Evolutionary conservation across 2,329 filamentous ascomycete species (phyloP).

Genomic region (Diaporthe ampelina): DNA sequence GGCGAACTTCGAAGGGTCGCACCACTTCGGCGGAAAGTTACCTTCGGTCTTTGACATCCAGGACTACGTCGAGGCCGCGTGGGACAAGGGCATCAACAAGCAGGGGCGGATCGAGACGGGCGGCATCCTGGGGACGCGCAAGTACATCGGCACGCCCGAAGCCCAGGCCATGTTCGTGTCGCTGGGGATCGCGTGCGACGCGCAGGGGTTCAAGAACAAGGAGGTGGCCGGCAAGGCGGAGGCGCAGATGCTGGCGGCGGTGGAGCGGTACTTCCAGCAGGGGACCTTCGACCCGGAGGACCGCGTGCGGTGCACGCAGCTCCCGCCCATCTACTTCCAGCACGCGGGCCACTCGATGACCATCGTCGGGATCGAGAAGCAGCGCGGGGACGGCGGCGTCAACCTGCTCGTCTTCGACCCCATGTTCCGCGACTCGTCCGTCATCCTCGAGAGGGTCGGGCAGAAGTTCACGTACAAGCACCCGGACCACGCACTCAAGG

Average conservation of each 20-base stretch:
- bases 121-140: slow-evolving; percentile 87
- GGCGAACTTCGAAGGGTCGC: slow-evolving; percentile 66
- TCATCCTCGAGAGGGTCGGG: slow-evolving; percentile 71
- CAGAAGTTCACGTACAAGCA: slow-evolving; percentile 59
- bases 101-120: slow-evolving; percentile 85
- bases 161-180: slow-evolving; percentile 83
- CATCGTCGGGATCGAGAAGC: slow-evolving; percentile 86
- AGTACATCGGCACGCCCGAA: slow-evolving; percentile 96
- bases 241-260: slow-evolving; percentile 71
- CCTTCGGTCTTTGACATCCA: slow-evolving; percentile 88
- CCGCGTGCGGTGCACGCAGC: slow-evolving; percentile 78
- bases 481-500: slow-evolving; percentile 71
- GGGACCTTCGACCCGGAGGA: slow-evolving; percentile 62
- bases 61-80: slow-evolving; percentile 87
- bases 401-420: slow-evolving; percentile 92
- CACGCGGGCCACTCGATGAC: slow-evolving; percentile 92
- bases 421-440: slow-evolving; percentile 78
- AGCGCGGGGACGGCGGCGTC: slow-evolving; percentile 71
- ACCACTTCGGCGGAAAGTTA: slow-evolving; percentile 71
- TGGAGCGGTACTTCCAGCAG: slow-evolving; percentile 82
- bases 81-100: slow-evolving; percentile 86
- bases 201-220: slow-evolving; percentile 69
- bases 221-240: slow-evolving; percentile 60
- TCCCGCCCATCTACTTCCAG: slow-evolving; percentile 92
- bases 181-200: slow-evolving; percentile 77